Base-by-base conservation (phyloP, 2,329 filamentous ascomycete species). In the Trematosphaeria pertusa region DNA sequence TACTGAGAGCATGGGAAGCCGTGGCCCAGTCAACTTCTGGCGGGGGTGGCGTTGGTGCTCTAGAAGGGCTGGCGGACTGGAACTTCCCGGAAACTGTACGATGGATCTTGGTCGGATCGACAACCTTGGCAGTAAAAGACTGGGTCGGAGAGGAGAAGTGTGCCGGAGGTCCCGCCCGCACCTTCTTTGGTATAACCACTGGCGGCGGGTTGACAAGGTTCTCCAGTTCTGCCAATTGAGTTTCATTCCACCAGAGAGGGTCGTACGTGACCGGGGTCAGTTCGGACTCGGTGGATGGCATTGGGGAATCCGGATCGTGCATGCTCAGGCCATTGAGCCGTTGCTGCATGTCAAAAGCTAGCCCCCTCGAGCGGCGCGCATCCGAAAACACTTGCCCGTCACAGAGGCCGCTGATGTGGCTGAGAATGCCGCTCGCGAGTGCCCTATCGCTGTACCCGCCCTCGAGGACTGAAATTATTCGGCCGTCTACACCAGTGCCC, bases 401-500 rank as follows among this genome's bases (percentile, higher is more conserved):
- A 31, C 85, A 85, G 30, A 99, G 80, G 5, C 93, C 94, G 58
- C 89, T 90, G 14, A 99, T 70, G 71, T 99, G 94, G 69, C 92
- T 96, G 47, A 97, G 75, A 3, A 97, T 87, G 34, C 94, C 94
- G 24, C 91, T 96, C 41, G 83, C 87, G 37, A 99, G 75, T 7
- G 94, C 94, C 48, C 92, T 85, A 72, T 99, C 90, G 67, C 92
- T 97, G 67, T 99, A 99, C 0, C 94, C 94, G 22, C 94, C 94
- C 73, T 99, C 94, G 17, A 99, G 80, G 2, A 97, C 91, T 69
- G 93, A 97, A 64, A 99, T 87, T 17, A 97, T 81, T 34, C 94
- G 83, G 2, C 93, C 93, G 19, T 95, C 87, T 1, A 90, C 89
- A 20, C 83, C 81, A 1, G 89, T 82, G 2, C 82, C 88, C 59